Base-by-base conservation (phyloP, 805 yeast genomes). In the Saturnispora gosingensis region DNA sequence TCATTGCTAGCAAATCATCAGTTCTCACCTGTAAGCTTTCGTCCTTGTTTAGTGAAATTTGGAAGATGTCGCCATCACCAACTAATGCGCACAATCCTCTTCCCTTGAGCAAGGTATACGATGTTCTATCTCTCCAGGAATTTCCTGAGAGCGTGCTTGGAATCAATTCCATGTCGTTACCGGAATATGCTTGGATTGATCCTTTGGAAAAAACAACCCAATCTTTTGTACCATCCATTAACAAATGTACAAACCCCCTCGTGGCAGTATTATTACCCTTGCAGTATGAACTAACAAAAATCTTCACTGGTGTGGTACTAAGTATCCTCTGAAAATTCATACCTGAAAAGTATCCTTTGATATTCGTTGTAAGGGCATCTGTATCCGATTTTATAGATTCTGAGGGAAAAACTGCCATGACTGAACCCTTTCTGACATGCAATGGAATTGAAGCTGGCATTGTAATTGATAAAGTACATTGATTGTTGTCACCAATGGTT, bases 391-490 rank as follows among this genome's bases (percentile, higher is more conserved):
- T 39, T 11, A 27, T 50, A 48, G 49, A 57, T 18, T 30, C 24
- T 15, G 51, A 16, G 46, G 66, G 58, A 54, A 72, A 76, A 1
- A 81, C 62, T 3, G 82, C 69, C 47, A 82, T 63, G 30, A 82
- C 60, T 0, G 83, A 70, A 3, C 80, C 77, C 39, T 72, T 68
- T 40, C 74, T 69, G 11, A 80, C 64, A 54, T 70, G 68, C 2
- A 80, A 63, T 0, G 86, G 85, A 1, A 78, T 66, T 0, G 85
- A 80, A 1, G 87, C 81, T 1, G 83, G 81, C n/a, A 77, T 60
- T 1, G 72, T 66, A n/a, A 80, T 61, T 5, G 77, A 68, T 22
- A 80, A 63, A 0, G 79, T 68, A 0, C 80, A 67, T 22, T 77
- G 73, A 2, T 81, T 76, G 5, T 62, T 65, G 10, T 43, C n/a